Conservation (phyloP, 352 stramenopile species). For the Aphanomyces invadans region DNA sequence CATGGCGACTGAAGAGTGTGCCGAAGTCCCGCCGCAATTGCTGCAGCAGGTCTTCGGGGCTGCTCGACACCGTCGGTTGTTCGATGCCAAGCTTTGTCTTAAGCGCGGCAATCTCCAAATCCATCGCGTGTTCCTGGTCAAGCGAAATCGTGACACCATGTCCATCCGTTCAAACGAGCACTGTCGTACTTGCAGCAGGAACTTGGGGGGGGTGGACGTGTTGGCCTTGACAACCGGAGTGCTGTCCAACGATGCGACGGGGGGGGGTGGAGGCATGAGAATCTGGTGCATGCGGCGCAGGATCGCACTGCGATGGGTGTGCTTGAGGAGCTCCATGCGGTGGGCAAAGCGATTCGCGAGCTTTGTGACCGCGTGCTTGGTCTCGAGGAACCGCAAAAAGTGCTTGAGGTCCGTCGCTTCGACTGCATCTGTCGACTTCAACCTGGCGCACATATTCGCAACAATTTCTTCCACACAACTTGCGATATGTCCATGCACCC, state of each 20-base stretch:
- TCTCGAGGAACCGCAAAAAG: slow-evolving; percentile 7
- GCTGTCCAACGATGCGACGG: not conserved
- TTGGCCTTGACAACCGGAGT: not conserved
- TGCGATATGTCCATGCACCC: not conserved
- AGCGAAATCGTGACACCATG: not conserved
- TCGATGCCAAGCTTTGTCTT: slow-evolving; percentile 16
- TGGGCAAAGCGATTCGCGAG: slow-evolving; percentile 5
- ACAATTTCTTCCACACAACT: too few relatives aligned
- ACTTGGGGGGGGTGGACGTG: not conserved
- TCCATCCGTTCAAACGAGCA: not conserved
- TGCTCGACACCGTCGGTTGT: not conserved
- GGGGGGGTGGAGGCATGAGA: not conserved
- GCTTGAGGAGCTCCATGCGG: not conserved
- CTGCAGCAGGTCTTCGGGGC: not conserved
- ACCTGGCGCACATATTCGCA: too few relatives aligned
- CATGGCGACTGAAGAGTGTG: not conserved
- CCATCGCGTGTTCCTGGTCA: not conserved
- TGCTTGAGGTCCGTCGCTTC: slow-evolving; percentile 3
- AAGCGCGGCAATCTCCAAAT: not conserved
- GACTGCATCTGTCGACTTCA: not conserved
- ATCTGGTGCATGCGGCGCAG: slow-evolving; percentile 14
- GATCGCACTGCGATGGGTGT: slow-evolving; percentile 3
- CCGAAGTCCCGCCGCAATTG: slow-evolving; percentile 18
- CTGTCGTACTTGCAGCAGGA: slow-evolving; percentile 8
- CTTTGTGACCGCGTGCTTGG: not conserved